Conservation (phyloP, 805 yeast genomes). For the Ogataea pilisensis region DNA sequence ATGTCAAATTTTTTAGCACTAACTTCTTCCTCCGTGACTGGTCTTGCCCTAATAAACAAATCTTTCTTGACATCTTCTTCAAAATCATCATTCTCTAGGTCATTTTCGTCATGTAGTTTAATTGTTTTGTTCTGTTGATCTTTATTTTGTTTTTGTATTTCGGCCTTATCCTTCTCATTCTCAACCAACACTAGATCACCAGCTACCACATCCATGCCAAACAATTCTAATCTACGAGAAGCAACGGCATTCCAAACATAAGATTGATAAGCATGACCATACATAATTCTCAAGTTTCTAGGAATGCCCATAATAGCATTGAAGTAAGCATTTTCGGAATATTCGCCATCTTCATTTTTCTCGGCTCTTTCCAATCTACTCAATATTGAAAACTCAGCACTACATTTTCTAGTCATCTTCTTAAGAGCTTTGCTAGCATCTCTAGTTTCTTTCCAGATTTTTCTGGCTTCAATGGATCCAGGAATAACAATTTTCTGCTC, state of each 20-base stretch:
- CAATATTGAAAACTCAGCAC: slow-evolving; percentile 78
- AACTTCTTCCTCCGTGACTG: slow-evolving; percentile 72
- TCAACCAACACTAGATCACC: slow-evolving; percentile 74
- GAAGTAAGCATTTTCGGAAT: slow-evolving; percentile 54
- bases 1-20: slow-evolving; percentile 55
- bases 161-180: slow-evolving; percentile 21
- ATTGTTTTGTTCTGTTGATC: background rate
- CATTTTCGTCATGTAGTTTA: slow-evolving; percentile 18
- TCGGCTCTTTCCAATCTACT: slow-evolving; percentile 51
- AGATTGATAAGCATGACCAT: slow-evolving; percentile 96
- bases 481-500: slow-evolving; percentile 85
- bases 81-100: slow-evolving; percentile 47
- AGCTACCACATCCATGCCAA: slow-evolving; percentile 63
- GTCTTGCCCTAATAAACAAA: slow-evolving; percentile 60
- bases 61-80: slow-evolving; percentile 68
- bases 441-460: slow-evolving; percentile 69
- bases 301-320: slow-evolving; percentile 87
- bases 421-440: slow-evolving; percentile 63
- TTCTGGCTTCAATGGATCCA: slow-evolving; percentile 78
- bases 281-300: slow-evolving; percentile 87
- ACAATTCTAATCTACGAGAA: slow-evolving; percentile 65
- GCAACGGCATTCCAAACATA: slow-evolving; percentile 91
- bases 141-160: slow-evolving; percentile 7
- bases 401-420: slow-evolving; percentile 81
- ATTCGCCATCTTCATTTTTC: slow-evolving; percentile 43